phyloP scores from a whole-genome alignment of 306 rosid species.

The Fragaria vesca region DNA sequence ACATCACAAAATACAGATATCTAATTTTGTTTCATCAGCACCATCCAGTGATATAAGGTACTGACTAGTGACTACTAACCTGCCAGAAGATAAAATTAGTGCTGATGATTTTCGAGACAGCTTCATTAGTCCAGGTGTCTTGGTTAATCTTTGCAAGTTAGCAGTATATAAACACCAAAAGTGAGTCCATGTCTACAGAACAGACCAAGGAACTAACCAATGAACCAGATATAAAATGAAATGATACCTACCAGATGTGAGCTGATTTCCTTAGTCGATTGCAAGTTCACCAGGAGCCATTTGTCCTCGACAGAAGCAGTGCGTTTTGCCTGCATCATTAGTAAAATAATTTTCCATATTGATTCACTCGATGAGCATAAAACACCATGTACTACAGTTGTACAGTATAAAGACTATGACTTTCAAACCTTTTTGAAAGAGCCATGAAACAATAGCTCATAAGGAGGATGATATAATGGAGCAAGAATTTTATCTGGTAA shows the following conservation, averaged over 20 bases:
- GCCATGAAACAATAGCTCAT: constrained; percentile 82
- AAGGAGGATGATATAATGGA: constrained; percentile 94
- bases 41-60: neutral
- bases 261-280: constrained; percentile 86
- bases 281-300: constrained; percentile 93
- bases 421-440: constrained; percentile 79
- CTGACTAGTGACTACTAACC: neutral
- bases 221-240: neutral
- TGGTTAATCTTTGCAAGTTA: constrained; percentile 76
- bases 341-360: neutral
- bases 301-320: constrained; percentile 71
- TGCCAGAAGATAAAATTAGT: constrained; percentile 5
- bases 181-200: constrained; percentile 11
- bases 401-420: neutral
- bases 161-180: constrained; percentile 13
- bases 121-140: constrained; percentile 98
- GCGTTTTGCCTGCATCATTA: constrained; percentile 65
- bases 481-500: constrained; percentile 44
- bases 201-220: neutral
- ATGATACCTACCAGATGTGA: constrained; percentile 75
- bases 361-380: neutral
- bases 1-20: neutral
- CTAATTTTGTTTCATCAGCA: neutral
- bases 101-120: constrained; percentile 64
- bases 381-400: neutral